Conservation (phyloP, 2,329 filamentous ascomycete genomes). For the Chrysoporthe cubensis region DNA sequence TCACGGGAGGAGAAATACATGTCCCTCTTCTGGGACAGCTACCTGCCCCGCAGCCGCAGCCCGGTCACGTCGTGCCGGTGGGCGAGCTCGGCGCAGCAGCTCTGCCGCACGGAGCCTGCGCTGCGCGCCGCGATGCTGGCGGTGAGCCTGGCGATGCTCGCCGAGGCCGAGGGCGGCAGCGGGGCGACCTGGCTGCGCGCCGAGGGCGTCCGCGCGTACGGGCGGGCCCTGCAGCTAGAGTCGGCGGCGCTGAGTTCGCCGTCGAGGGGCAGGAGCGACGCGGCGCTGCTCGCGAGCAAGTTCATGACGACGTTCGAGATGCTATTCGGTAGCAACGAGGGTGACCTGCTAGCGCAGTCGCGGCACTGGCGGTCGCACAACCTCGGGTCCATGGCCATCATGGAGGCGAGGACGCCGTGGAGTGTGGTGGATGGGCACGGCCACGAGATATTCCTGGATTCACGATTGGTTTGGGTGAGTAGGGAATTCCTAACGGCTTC, state of each 20-base stretch:
- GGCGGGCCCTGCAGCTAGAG: conserved; percentile 30
- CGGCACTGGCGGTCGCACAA: conserved; percentile 16
- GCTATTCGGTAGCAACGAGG: conserved; percentile 15
- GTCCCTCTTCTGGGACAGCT: conserved; percentile 15
- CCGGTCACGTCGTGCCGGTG: conserved; percentile 30
- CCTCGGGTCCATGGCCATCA: conserved; percentile 14
- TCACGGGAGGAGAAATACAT: conserved; percentile 17
- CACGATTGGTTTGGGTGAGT: conserved; percentile 7
- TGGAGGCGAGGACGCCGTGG: conserved; percentile 17
- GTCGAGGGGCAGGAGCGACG: conserved; percentile 29
- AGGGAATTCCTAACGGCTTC: neutral
- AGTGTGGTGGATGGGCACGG: conserved; percentile 12
- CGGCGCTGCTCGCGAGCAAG: conserved; percentile 30
- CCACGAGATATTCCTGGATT: conserved; percentile 8
- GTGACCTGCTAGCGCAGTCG: conserved; percentile 2
- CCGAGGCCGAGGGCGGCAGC: conserved; percentile 16
- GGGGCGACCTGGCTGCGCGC: conserved; percentile 25
- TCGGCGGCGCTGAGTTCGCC: conserved; percentile 27
- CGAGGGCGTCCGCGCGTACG: conserved; percentile 30
- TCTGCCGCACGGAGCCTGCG: conserved; percentile 30
- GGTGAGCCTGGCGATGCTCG: conserved; percentile 28
- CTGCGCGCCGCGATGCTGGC: conserved; percentile 24
- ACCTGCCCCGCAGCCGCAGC: conserved; percentile 1
- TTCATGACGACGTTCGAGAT: conserved; percentile 34
- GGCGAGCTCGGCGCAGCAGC: conserved; percentile 30